Conservation (phyloP, 1,139 yeast genomes). For the Kurtzmaniella quercitrusa region DNA sequence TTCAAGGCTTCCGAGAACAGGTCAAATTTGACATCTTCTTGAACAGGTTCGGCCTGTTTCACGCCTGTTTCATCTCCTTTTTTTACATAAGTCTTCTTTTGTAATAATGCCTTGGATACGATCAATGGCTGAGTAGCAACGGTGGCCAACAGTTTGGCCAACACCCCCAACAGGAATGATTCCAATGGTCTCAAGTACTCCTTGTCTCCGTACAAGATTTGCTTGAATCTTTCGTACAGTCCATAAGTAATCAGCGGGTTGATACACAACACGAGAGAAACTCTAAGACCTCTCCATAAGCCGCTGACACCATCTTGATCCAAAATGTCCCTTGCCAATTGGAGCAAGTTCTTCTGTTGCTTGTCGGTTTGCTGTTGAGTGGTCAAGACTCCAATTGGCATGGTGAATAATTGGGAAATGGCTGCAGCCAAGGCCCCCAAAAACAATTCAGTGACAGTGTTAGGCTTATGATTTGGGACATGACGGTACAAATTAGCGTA, state of each 20-base stretch:
- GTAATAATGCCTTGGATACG: slow-evolving; percentile 79
- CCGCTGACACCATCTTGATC: slow-evolving; percentile 69
- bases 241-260: slow-evolving; percentile 91
- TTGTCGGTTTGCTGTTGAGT: slow-evolving; percentile 76
- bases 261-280: slow-evolving; percentile 70
- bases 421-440: slow-evolving; percentile 86
- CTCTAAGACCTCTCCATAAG: slow-evolving; percentile 83
- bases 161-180: slow-evolving; percentile 69
- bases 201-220: slow-evolving; percentile 44
- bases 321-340: slow-evolving; percentile 52
- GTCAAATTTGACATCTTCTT: slow-evolving; percentile 28
- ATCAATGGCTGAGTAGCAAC: slow-evolving; percentile 80
- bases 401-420: slow-evolving; percentile 75
- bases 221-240: slow-evolving; percentile 67
- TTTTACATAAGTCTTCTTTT: slow-evolving; percentile 39
- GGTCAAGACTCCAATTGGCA: slow-evolving; percentile 78
- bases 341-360: slow-evolving; percentile 36
- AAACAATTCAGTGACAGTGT: slow-evolving; percentile 67
- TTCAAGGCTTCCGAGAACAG: slow-evolving; percentile 40
- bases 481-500: slow-evolving; percentile 45
- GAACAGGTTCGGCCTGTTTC: slow-evolving; percentile 13
- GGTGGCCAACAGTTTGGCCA: slow-evolving; percentile 80
- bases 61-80: slow-evolving; percentile 13
- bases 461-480: slow-evolving; percentile 36
- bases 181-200: slow-evolving; percentile 56